phyloP scores from a whole-genome alignment of 1,139 yeast genomes.

The Yamadazyma siamensis region DNA sequence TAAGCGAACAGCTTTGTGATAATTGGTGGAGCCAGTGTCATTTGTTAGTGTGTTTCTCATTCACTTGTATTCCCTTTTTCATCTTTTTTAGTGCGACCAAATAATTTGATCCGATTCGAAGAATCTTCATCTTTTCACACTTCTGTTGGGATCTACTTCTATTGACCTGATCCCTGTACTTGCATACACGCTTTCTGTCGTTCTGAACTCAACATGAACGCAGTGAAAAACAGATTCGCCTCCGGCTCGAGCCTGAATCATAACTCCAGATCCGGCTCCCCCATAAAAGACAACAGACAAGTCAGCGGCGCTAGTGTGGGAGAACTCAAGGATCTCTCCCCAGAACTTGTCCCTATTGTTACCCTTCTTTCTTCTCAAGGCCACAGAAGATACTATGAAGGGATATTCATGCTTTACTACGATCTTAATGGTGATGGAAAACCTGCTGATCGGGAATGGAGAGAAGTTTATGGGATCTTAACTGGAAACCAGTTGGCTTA shows the following conservation, averaged over 20 bases:
- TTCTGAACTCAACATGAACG: too few species aligned
- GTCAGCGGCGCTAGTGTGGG: constrained; percentile 4
- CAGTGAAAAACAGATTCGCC: constrained; percentile 19
- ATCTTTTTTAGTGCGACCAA: too few species aligned
- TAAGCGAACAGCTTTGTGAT: too few species aligned
- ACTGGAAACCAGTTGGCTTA: constrained; percentile 89
- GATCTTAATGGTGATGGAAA: constrained; percentile 81
- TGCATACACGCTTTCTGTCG: too few species aligned
- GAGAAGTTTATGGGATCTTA: constrained; percentile 86
- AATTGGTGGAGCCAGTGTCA: too few species aligned
- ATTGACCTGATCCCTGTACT: too few species aligned
- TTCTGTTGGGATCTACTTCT: too few species aligned
- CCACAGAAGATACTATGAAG: constrained; percentile 72
- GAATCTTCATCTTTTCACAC: too few species aligned
- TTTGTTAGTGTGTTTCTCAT: too few species aligned
- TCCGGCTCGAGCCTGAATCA: constrained; percentile 11
- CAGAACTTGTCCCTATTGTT: constrained; percentile 74
- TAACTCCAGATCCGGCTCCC: constrained; percentile 8
- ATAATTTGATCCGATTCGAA: too few species aligned
- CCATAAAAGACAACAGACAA: constrained; percentile 11
- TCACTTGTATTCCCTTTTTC: too few species aligned
- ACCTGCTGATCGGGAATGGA: constrained; percentile 82
- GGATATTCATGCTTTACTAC: constrained; percentile 67
- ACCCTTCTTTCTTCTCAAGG: constrained; percentile 69
- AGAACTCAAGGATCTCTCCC: constrained; percentile 37